These are phyloP conservation scores for Globisporangium abappressorium DNA, from an alignment of 352 stramenopile species.

Conservation along the genomic window DNA sequence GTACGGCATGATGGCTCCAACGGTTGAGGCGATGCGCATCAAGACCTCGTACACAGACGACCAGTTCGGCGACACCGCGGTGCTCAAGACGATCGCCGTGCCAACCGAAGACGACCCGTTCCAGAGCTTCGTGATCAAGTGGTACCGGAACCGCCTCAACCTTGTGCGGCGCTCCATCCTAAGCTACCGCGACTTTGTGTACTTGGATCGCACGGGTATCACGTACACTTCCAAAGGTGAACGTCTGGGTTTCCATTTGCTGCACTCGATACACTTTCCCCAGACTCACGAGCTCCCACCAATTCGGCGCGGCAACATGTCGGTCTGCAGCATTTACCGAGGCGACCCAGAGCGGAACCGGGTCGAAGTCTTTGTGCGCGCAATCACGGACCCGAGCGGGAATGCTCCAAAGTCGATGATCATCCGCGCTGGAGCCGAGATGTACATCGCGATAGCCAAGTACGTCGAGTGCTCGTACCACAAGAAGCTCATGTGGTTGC, in stretches of 20 bases:
- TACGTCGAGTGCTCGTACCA: too few relatives aligned
- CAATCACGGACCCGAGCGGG: constrained; percentile 5
- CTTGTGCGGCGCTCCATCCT: neutral
- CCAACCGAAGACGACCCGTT: constrained; percentile 8
- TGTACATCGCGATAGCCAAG: neutral
- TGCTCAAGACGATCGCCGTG: constrained; percentile 1
- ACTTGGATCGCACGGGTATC: constrained; percentile 16
- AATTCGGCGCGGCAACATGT: constrained; percentile 10
- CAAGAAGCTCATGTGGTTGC: too few relatives aligned
- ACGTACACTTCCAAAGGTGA: constrained; percentile 2
- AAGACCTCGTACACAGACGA: constrained; percentile 11
- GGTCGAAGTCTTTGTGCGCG: constrained; percentile 4
- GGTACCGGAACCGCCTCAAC: neutral
- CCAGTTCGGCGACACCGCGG: neutral
- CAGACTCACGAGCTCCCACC: constrained; percentile 2
- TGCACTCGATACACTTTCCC: constrained; percentile 16
- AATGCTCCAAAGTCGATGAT: neutral
- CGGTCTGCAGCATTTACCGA: constrained; percentile 9
- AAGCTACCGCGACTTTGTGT: constrained; percentile 17
- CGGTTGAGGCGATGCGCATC: constrained; percentile 5
- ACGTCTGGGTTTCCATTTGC: constrained; percentile 15
- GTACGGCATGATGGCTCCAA: constrained; percentile 10
- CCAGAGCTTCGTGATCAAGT: constrained; percentile 6
- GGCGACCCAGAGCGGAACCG: neutral
- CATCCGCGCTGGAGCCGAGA: constrained; percentile 7